These are phyloP conservation scores for Fusarium cicatricum DNA, from an alignment of 2,329 filamentous ascomycete species.

Conservation along the genomic window DNA sequence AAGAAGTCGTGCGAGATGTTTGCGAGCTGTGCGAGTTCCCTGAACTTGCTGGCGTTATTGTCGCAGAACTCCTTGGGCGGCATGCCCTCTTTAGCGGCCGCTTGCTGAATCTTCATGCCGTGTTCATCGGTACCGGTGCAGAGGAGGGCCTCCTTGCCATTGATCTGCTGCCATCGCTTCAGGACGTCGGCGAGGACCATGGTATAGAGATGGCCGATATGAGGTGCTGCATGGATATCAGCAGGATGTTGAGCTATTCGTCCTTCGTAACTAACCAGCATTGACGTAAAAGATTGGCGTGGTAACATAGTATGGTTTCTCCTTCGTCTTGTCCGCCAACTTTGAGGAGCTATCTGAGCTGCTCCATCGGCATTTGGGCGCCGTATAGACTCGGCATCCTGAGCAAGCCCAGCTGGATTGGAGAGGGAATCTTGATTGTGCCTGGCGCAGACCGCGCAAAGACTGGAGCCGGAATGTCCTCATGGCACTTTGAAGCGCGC, in stretches of 20 bases:
- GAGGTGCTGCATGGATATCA: constrained; percentile 70
- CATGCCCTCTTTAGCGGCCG: constrained; percentile 74
- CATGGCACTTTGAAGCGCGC: constrained; percentile 37
- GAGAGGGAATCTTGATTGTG: constrained; percentile 24
- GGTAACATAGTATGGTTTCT: constrained; percentile 93
- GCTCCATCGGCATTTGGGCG: constrained; percentile 42
- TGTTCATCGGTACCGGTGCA: constrained; percentile 97
- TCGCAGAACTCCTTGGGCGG: constrained; percentile 90
- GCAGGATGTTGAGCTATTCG: background rate
- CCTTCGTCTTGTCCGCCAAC: constrained; percentile 71
- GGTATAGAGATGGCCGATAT: constrained; percentile 93
- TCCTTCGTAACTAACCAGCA: constrained; percentile 66
- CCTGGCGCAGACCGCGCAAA: constrained; percentile 35
- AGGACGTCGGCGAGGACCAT: constrained; percentile 91
- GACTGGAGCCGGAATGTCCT: constrained; percentile 40
- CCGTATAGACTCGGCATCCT: constrained; percentile 39
- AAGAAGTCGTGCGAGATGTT: constrained; percentile 84
- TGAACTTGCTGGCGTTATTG: constrained; percentile 80
- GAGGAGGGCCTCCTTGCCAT: constrained; percentile 74
- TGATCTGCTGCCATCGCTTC: constrained; percentile 88
- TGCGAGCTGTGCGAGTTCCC: constrained; percentile 73
- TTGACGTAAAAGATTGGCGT: constrained; percentile 99
- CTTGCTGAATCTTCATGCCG: constrained; percentile 95
- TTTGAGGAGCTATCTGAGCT: constrained; percentile 42
- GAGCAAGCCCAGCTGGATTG: constrained; percentile 42